Evolutionary conservation across 1,139 yeast species (phyloP).

Genomic region (Pichia inconspicua): DNA sequence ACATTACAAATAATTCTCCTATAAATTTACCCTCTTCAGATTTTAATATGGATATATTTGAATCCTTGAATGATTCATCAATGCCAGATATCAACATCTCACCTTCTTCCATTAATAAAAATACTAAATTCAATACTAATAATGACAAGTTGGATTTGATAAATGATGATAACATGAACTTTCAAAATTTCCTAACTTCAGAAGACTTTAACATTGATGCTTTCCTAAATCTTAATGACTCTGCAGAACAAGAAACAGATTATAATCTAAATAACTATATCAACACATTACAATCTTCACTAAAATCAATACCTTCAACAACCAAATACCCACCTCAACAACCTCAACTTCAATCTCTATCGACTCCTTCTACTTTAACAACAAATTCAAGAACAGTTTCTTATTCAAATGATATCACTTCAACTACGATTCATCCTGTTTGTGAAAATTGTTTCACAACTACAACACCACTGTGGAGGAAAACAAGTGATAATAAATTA

Average conservation of each 20-base stretch:
- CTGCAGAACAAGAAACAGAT: constrained; percentile 9
- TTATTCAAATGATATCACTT: not conserved
- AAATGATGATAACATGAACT: constrained; percentile 1
- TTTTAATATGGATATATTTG: constrained; percentile 3
- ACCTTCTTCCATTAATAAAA: not conserved
- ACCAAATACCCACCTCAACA: not conserved
- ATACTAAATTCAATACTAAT: not conserved
- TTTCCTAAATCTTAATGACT: constrained; percentile 23
- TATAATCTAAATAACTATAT: constrained; percentile 25
- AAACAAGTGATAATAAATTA: constrained; percentile 44
- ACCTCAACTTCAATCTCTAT: constrained; percentile 4
- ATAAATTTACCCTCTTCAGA: constrained; percentile 2
- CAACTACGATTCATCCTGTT: constrained; percentile 20
- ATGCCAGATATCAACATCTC: not conserved
- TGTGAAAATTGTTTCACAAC: constrained; percentile 51
- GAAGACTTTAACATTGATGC: constrained; percentile 26
- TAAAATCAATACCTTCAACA: constrained; percentile 12
- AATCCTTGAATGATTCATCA: not conserved
- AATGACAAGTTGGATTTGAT: not conserved
- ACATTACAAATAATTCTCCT: constrained; percentile 17
- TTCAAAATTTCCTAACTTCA: constrained; percentile 2
- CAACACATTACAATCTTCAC: constrained; percentile 25
- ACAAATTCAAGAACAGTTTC: not conserved
- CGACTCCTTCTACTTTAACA: constrained; percentile 14
- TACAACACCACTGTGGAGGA: constrained; percentile 54